These are phyloP conservation scores for Huntiella decipiens DNA, from an alignment of 2,329 filamentous ascomycete species.

Conservation along the genomic window DNA sequence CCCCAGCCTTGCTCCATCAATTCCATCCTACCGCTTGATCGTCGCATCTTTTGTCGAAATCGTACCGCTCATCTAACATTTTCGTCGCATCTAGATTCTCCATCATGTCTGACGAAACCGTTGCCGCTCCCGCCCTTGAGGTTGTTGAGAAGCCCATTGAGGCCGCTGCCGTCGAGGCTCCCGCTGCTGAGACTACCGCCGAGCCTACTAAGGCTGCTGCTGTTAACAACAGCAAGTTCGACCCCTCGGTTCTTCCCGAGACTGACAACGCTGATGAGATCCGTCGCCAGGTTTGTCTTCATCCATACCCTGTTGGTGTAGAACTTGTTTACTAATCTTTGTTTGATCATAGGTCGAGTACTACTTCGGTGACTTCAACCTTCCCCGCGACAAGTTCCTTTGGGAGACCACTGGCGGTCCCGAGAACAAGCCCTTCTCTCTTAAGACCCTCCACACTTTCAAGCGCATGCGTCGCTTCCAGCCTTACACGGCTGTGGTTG, in stretches of 20 bases:
- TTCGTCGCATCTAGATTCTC: not conserved
- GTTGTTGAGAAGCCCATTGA: conserved; percentile 14
- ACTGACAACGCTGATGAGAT: conserved; percentile 65
- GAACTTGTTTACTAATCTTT: not conserved
- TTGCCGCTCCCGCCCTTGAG: conserved; percentile 13
- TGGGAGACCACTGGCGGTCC: conserved; percentile 58
- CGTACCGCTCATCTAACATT: not conserved
- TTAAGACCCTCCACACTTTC: conserved; percentile 67
- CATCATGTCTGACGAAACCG: conserved; percentile 9
- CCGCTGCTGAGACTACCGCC: conserved; percentile 13
- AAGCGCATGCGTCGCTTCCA: conserved; percentile 94
- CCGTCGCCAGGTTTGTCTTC: conserved; percentile 48
- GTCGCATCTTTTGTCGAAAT: too few relatives aligned
- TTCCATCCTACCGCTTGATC: too few relatives aligned
- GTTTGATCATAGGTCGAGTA: conserved; percentile 54
- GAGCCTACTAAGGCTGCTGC: conserved; percentile 22
- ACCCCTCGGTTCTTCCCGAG: conserved; percentile 46
- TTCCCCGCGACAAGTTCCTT: conserved; percentile 75
- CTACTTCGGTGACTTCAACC: conserved; percentile 85
- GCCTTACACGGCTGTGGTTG: conserved; percentile 65
- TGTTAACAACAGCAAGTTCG: conserved; percentile 45
- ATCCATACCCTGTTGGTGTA: not conserved
- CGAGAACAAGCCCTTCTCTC: conserved; percentile 61
- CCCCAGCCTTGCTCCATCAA: too few relatives aligned
- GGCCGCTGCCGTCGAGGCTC: conserved; percentile 14